Evolutionary conservation across 2,329 filamentous ascomycete genomes (phyloP).

Genomic region (Ceratocystis eucalypticola): DNA sequence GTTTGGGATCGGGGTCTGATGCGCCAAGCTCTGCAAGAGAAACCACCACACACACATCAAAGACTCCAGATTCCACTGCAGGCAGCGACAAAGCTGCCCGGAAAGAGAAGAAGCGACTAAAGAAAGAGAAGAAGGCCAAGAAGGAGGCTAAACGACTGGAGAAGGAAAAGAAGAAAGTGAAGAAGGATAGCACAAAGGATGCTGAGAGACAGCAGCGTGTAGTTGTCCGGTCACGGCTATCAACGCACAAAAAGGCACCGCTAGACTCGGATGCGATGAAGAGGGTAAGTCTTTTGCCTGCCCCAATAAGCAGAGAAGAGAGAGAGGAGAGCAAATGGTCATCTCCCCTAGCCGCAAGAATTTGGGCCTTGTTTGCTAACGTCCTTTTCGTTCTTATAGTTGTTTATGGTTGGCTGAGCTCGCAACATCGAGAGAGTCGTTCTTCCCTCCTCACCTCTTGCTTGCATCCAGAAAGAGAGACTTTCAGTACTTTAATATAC

Average conservation of each 20-base stretch:
- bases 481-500: too few species aligned
- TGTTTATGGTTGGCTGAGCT: slow-evolving; percentile 17
- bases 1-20: neutral
- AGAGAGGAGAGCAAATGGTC: neutral
- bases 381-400: neutral
- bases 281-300: slow-evolving; percentile 8
- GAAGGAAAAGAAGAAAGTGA: slow-evolving; percentile 11
- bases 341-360: neutral
- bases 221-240: slow-evolving; percentile 16
- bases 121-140: slow-evolving; percentile 12
- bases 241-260: slow-evolving; percentile 14
- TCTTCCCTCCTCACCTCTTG: neutral
- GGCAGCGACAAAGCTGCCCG: slow-evolving; percentile 9
- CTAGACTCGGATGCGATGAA: slow-evolving; percentile 18
- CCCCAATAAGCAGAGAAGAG: too few species aligned
- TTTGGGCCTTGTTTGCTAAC: neutral
- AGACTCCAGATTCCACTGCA: neutral
- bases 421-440: neutral
- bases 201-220: slow-evolving; percentile 12
- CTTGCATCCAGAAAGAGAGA: too few species aligned
- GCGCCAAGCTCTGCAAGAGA: neutral
- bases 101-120: slow-evolving; percentile 17
- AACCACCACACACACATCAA: neutral
- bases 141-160: slow-evolving; percentile 8
- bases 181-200: neutral